phyloP scores from a whole-genome alignment of 2,329 filamentous ascomycete species.

The Talaromyces amestolkiae region DNA sequence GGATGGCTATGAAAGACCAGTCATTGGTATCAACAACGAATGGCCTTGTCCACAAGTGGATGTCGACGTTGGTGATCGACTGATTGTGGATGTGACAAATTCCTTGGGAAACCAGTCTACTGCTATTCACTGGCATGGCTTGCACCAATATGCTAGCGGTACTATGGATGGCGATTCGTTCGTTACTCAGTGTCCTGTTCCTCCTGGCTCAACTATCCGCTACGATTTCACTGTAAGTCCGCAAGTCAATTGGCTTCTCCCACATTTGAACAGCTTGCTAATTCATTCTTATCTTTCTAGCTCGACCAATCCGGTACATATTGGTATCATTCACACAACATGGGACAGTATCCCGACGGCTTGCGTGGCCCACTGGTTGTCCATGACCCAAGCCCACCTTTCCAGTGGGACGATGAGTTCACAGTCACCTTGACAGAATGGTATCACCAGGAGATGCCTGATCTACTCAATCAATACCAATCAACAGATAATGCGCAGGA shows the following conservation, averaged over 20 bases:
- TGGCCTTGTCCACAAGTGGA: slow-evolving; percentile 67
- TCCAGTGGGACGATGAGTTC: slow-evolving; percentile 61
- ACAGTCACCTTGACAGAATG: slow-evolving; percentile 67
- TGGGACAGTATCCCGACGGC: slow-evolving; percentile 69
- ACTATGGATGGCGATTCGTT: slow-evolving; percentile 69
- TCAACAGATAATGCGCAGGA: slow-evolving; percentile 45
- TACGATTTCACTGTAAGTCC: slow-evolving; percentile 61
- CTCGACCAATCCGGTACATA: slow-evolving; percentile 68
- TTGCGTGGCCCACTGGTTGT: slow-evolving; percentile 63
- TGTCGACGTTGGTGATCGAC: slow-evolving; percentile 35
- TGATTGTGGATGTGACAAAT: slow-evolving; percentile 43
- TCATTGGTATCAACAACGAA: slow-evolving; percentile 72
- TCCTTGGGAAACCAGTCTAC: slow-evolving; percentile 39
- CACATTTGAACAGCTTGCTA: not conserved
- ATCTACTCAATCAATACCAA: slow-evolving; percentile 47
- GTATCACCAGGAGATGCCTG: slow-evolving; percentile 63
- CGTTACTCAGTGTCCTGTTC: slow-evolving; percentile 67
- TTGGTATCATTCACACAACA: slow-evolving; percentile 73
- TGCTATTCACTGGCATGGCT: slow-evolving; percentile 63
- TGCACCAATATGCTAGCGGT: slow-evolving; percentile 65
- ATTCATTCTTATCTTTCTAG: slow-evolving; percentile 30
- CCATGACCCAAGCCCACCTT: slow-evolving; percentile 62
- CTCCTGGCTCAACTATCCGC: slow-evolving; percentile 62
- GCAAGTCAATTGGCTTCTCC: not conserved
- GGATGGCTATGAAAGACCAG: slow-evolving; percentile 63